phyloP scores from a whole-genome alignment of 164 flowering plant genomes.

The Aristolochia contorta region DNA sequence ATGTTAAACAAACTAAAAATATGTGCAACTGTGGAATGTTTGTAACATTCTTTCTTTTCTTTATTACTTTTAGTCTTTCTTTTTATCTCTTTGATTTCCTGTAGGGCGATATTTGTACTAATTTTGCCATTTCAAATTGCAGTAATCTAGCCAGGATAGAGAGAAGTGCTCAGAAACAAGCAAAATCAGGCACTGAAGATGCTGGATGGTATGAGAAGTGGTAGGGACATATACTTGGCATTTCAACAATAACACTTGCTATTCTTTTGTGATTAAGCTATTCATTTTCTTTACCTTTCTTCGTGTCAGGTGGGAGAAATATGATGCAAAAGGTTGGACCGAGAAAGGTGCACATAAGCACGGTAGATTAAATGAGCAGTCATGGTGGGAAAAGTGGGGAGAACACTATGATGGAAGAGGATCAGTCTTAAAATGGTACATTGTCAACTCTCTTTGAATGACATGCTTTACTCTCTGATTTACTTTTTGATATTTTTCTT shows the following conservation, averaged over 20 bases:
- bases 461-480: background rate
- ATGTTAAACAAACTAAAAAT: too few relatives aligned
- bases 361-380: constrained; percentile 90
- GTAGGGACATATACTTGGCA: constrained; percentile 28
- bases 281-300: too few relatives aligned
- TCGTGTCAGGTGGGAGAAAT: constrained; percentile 84
- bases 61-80: too few relatives aligned
- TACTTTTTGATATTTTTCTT: too few relatives aligned
- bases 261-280: too few relatives aligned
- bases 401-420: constrained; percentile 96
- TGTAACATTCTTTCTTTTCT: too few relatives aligned
- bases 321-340: constrained; percentile 96
- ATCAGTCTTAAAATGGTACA: constrained; percentile 89
- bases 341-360: constrained; percentile 98
- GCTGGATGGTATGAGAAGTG: constrained; percentile 98
- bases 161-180: constrained; percentile 97
- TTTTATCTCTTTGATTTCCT: too few relatives aligned
- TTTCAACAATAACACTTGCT: too few relatives aligned
- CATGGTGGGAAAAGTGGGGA: constrained; percentile 99
- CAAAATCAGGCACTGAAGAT: constrained; percentile 88
- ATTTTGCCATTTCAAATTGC: constrained; percentile 5
- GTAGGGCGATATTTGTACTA: too few relatives aligned
- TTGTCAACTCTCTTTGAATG: constrained; percentile 1
- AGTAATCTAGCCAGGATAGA: constrained; percentile 93
- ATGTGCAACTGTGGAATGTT: too few relatives aligned